Conservation (phyloP, 1,284 basidiomycete species). For the Irpex sp. region DNA sequence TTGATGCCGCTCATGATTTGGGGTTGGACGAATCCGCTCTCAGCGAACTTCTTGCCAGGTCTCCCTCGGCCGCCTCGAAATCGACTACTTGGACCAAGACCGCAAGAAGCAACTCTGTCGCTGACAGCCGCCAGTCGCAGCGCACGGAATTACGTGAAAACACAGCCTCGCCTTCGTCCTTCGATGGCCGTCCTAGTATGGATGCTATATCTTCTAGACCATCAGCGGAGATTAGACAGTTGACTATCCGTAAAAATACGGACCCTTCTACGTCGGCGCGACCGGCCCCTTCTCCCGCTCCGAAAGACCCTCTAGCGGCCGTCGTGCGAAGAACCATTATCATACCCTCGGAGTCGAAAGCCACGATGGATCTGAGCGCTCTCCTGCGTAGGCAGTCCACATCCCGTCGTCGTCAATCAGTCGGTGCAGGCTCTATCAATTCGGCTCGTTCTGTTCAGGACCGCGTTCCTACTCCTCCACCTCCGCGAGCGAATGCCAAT, state of each 20-base stretch:
- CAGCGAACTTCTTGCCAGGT: constrained; percentile 66
- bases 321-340: constrained; percentile 76
- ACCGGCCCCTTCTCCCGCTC: constrained; percentile 31
- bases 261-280: constrained; percentile 32
- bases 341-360: constrained; percentile 61
- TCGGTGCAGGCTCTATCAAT: constrained; percentile 47
- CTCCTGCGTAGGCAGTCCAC: constrained; percentile 53
- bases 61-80: constrained; percentile 60
- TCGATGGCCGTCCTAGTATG: constrained; percentile 33
- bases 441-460: constrained; percentile 72
- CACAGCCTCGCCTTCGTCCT: constrained; percentile 20
- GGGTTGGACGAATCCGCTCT: constrained; percentile 70
- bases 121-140: constrained; percentile 26
- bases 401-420: constrained; percentile 47
- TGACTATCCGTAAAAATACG: constrained; percentile 33
- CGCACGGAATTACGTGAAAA: constrained; percentile 19
- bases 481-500: constrained; percentile 50
- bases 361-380: constrained; percentile 47
- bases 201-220: constrained; percentile 30
- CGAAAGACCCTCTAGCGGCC: constrained; percentile 35
- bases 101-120: constrained; percentile 41
- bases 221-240: constrained; percentile 30
- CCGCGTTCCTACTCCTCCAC: constrained; percentile 78
- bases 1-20: constrained; percentile 69
- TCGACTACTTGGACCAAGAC: constrained; percentile 43